phyloP scores from a whole-genome alignment of 176 grass and related monocot species.

The Eragrostis nindensis region DNA sequence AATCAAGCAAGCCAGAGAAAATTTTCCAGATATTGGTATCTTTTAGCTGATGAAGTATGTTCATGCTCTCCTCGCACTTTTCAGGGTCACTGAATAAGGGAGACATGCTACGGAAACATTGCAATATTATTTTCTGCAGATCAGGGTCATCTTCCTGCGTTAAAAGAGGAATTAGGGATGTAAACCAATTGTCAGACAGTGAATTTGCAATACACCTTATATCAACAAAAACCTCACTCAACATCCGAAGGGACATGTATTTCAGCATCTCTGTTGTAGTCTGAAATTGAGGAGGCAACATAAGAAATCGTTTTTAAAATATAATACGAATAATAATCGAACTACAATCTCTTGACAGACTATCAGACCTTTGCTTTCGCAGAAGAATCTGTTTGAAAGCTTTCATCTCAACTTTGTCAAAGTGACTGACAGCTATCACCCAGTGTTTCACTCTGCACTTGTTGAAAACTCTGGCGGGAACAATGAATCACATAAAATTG shows the following conservation, averaged over 20 bases:
- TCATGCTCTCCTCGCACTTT: conserved; percentile 88
- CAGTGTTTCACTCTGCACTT: conserved; percentile 94
- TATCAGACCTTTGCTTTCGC: conserved; percentile 89
- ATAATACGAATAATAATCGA: conserved; percentile 6
- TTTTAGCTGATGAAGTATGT: conserved; percentile 85
- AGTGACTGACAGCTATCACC: conserved; percentile 71
- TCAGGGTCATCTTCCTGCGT: conserved; percentile 91
- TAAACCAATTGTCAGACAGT: conserved; percentile 36
- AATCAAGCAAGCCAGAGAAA: conserved; percentile 75
- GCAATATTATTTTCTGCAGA: conserved; percentile 72
- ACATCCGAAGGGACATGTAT: conserved; percentile 87
- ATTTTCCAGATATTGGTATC: conserved; percentile 86
- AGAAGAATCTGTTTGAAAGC: conserved; percentile 92
- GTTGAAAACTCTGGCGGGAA: conserved; percentile 79
- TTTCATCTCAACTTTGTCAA: conserved; percentile 97
- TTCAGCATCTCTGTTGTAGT: conserved; percentile 99
- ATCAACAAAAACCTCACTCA: conserved; percentile 75
- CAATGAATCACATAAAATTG: conserved; percentile 81
- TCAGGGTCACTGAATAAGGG: conserved; percentile 82
- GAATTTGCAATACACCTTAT: conserved; percentile 15
- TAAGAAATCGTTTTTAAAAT: conserved; percentile 43
- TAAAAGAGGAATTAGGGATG: conserved; percentile 44
- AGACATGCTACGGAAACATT: conserved; percentile 89
- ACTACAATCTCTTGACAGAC: conserved; percentile 13
- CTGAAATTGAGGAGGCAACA: conserved; percentile 56